These are phyloP conservation scores for Aspergillus sp. DNA, from an alignment of 2,329 filamentous ascomycete genomes.

Conservation along the genomic window DNA sequence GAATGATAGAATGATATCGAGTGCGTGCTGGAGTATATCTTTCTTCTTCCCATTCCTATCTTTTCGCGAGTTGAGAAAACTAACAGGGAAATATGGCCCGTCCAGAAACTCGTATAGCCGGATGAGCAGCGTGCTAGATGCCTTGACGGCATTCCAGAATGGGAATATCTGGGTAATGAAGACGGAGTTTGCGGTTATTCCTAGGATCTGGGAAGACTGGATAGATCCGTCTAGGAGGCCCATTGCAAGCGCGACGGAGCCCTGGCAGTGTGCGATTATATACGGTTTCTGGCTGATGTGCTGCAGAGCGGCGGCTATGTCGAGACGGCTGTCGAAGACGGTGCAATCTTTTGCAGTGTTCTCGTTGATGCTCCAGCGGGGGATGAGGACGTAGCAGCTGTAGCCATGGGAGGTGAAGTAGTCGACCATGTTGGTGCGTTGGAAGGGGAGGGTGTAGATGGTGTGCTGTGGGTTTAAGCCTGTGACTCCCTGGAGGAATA, in stretches of 20 bases:
- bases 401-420: slow-evolving; percentile 3
- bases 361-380: slow-evolving; percentile 5
- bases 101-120: slow-evolving; percentile 10
- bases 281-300: slow-evolving; percentile 6
- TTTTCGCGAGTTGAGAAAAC: neutral
- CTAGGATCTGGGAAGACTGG: slow-evolving; percentile 12
- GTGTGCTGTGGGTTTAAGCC: neutral
- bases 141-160: slow-evolving; percentile 21
- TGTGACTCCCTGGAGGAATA: slow-evolving; percentile 9
- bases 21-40: slow-evolving; percentile 14
- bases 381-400: slow-evolving; percentile 4
- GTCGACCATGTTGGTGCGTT: slow-evolving; percentile 9
- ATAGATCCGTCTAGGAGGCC: slow-evolving; percentile 6
- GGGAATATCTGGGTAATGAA: slow-evolving; percentile 21
- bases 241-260: slow-evolving; percentile 9
- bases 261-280: slow-evolving; percentile 14
- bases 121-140: slow-evolving; percentile 1
- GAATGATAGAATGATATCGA: slow-evolving; percentile 29
- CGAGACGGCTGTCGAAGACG: slow-evolving; percentile 10
- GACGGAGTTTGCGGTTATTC: slow-evolving; percentile 22
- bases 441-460: slow-evolving; percentile 8
- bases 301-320: slow-evolving; percentile 7
- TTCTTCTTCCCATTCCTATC: neutral
- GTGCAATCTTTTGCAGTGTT: neutral
- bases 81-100: slow-evolving; percentile 17